phyloP scores from a whole-genome alignment of 2,329 filamentous ascomycete species.

The Pyricularia sp. region DNA sequence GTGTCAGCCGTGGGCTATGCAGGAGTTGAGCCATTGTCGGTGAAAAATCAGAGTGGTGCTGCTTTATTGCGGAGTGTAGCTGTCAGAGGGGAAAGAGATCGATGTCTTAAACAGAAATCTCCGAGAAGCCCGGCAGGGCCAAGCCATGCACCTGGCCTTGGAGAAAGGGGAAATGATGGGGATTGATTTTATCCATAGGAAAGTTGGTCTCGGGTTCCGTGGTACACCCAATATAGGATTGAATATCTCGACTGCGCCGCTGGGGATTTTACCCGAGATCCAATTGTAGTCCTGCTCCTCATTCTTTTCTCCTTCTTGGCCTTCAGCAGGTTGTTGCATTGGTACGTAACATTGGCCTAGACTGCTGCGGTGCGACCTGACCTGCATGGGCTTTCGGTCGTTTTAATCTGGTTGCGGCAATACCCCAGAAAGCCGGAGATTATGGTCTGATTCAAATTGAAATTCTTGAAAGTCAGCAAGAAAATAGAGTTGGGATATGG shows the following conservation, averaged over 20 bases:
- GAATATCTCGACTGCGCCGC: background rate
- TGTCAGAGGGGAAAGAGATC: background rate
- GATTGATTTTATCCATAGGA: background rate
- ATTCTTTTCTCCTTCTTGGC: background rate
- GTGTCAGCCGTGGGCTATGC: background rate
- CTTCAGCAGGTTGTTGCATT: background rate
- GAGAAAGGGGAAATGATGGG: background rate
- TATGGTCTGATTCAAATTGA: background rate
- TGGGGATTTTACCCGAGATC: background rate
- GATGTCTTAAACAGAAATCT: background rate
- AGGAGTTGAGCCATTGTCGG: background rate
- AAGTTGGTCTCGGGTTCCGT: background rate
- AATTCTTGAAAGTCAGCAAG: background rate
- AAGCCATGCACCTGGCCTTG: background rate
- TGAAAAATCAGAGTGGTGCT: background rate
- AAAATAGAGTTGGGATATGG: background rate
- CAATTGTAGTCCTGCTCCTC: background rate
- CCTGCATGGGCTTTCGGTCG: background rate
- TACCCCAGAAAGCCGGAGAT: background rate
- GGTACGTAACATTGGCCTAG: background rate
- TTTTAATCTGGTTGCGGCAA: background rate
- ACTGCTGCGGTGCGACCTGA: background rate
- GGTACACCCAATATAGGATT: background rate
- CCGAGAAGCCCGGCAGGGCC: background rate
- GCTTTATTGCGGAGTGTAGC: background rate